A percentile compares a stretch with the other conserved stretches of the same genome.
phyloP scores from a whole-genome alignment of 202 grass and related monocot genomes.

The Musa balbisiana region DNA sequence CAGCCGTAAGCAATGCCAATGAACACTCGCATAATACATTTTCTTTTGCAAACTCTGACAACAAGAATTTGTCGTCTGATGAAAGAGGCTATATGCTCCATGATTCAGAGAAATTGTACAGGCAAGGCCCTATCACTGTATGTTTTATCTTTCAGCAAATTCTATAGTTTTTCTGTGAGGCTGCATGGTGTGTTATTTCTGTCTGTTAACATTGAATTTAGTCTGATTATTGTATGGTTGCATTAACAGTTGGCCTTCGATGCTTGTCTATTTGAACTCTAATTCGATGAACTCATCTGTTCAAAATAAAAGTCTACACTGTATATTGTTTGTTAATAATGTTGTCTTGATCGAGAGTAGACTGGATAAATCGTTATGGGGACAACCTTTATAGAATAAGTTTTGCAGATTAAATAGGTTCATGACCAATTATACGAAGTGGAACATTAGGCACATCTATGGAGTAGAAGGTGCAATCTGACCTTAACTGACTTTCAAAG shows the following conservation, averaged over 20 bases:
- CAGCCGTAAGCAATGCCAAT: constrained; percentile 22
- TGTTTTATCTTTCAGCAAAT: neutral
- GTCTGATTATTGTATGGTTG: no score
- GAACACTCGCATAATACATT: constrained; percentile 27
- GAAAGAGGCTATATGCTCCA: neutral
- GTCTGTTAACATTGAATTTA: neutral
- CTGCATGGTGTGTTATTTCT: neutral
- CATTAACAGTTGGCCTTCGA: no score
- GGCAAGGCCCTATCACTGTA: neutral
- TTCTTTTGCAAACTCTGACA: constrained; percentile 22
- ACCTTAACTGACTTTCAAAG: no score
- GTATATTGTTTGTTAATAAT: no score
- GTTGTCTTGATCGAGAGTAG: no score
- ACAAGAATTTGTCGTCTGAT: constrained; percentile 26
- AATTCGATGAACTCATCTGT: no score
- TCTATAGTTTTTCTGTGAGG: neutral
- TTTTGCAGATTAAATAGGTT: neutral
- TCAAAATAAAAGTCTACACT: no score
- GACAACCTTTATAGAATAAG: neutral
- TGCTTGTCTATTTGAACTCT: no score
- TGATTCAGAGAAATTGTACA: constrained; percentile 5
- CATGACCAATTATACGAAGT: neutral
- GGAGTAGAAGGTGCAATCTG: neutral
- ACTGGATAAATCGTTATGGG: neutral
- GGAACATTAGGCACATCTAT: neutral